A percentile compares a stretch with the other conserved stretches of the same genome.
Evolutionary conservation across 2,329 filamentous ascomycete species (phyloP).

Genomic region (Fusarium drepaniforme): DNA sequence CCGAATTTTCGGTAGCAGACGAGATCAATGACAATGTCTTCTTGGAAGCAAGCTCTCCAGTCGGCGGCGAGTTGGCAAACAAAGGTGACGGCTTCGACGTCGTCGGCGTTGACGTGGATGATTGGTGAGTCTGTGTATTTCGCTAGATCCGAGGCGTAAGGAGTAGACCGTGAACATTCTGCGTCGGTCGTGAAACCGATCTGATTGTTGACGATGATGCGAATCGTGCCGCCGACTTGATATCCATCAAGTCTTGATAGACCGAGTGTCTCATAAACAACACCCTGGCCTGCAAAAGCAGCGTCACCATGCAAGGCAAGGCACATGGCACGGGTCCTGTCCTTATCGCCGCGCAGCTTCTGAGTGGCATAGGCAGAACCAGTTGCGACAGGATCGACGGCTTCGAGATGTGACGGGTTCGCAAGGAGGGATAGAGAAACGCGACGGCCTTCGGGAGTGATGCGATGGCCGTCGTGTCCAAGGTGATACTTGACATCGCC

Average conservation of each 20-base stretch:
- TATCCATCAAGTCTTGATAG: conserved; percentile 95
- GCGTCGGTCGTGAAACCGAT: conserved; percentile 99
- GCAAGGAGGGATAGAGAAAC: conserved; percentile 97
- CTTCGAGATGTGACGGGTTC: conserved; percentile 97
- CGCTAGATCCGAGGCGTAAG: conserved; percentile 98
- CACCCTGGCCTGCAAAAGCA: conserved; percentile 93
- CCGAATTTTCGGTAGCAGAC: conserved; percentile 99
- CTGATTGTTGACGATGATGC: conserved; percentile 98
- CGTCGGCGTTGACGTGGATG: conserved; percentile 98
- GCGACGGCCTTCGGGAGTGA: conserved; percentile 95
- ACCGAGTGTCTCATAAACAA: conserved; percentile 98
- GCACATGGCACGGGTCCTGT: conserved; percentile 88
- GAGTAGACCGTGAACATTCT: conserved; percentile 93
- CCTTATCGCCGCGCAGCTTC: conserved; percentile 93
- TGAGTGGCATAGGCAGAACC: conserved; percentile 97
- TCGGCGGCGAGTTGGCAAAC: conserved; percentile 96
- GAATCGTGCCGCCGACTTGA: conserved; percentile 95
- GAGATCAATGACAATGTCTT: conserved; percentile 95
- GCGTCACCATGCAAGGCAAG: conserved; percentile 96
- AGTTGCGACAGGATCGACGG: conserved; percentile 95
- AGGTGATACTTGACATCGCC: conserved; percentile 99
- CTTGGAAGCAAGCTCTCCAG: conserved; percentile 98
- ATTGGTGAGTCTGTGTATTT: conserved; percentile 98
- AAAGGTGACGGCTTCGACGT: conserved; percentile 97
- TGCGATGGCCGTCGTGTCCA: conserved; percentile 99